Evolutionary conservation across 495 filamentous ascomycete species (phyloP).

Genomic region (Lasiosphaeria hispida): DNA sequence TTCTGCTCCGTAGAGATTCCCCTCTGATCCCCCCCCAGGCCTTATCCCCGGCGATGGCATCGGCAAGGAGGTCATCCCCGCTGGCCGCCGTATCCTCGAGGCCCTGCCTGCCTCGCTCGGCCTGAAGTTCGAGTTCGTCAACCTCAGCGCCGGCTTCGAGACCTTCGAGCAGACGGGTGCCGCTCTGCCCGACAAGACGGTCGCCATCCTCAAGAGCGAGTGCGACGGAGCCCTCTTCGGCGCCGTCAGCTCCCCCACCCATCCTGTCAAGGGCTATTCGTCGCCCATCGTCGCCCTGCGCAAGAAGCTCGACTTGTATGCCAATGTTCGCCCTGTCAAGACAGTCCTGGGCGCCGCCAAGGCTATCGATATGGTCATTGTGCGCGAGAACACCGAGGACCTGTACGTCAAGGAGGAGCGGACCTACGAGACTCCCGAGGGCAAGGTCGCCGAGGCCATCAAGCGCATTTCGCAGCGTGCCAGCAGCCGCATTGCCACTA

Average conservation of each 20-base stretch:
- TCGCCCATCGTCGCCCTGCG: conserved; percentile 96
- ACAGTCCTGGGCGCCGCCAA: conserved; percentile 58
- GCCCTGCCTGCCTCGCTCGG: conserved; percentile 77
- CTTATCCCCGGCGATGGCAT: conserved; percentile 98
- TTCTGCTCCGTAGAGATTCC: background rate
- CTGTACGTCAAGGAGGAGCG: conserved; percentile 97
- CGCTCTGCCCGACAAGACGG: conserved; percentile 86
- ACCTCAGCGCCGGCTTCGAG: conserved; percentile 89
- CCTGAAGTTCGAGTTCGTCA: conserved; percentile 88
- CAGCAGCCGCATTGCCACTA: conserved; percentile 77
- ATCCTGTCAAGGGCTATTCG: conserved; percentile 88
- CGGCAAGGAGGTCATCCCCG: conserved; percentile 96
- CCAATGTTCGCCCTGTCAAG: conserved; percentile 97
- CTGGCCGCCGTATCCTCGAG: conserved; percentile 86
- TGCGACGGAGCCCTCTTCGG: conserved; percentile 97
- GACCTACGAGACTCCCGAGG: conserved; percentile 68
- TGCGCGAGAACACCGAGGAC: conserved; percentile 98
- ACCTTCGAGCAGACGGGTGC: conserved; percentile 85
- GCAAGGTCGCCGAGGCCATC: conserved; percentile 93
- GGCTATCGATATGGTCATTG: conserved; percentile 94
- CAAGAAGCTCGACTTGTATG: conserved; percentile 92
- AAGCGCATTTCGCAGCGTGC: conserved; percentile 91
- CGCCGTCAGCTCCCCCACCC: conserved; percentile 89
- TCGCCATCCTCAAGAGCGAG: conserved; percentile 77
- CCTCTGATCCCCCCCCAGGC: conserved; percentile 49